Conservation (phyloP, 2,329 filamentous ascomycete species). For the Calonectria pseudoturangicola region DNA sequence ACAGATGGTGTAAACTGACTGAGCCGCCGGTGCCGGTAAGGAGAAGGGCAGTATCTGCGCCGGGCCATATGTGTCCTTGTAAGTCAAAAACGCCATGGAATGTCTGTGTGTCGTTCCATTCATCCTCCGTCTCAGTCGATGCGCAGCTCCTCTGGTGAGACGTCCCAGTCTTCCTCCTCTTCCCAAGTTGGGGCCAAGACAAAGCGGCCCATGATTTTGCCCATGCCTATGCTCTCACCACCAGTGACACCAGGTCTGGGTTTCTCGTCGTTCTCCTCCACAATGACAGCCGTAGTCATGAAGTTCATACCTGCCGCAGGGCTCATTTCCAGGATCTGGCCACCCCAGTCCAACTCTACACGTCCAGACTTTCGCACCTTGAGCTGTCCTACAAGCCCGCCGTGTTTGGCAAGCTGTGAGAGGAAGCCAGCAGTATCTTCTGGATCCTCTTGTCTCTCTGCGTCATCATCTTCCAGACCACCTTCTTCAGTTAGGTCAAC, state of each 20-base stretch:
- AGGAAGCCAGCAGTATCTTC: constrained; percentile 59
- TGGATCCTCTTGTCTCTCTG: constrained; percentile 55
- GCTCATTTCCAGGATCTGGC: constrained; percentile 71
- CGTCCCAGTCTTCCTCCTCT: constrained; percentile 75
- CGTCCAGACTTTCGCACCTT: constrained; percentile 77
- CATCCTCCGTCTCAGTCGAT: constrained; percentile 36
- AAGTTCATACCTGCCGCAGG: constrained; percentile 73
- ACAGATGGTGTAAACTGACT: constrained; percentile 21
- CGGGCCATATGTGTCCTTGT: not conserved
- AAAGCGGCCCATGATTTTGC: constrained; percentile 78
- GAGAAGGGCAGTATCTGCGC: not conserved
- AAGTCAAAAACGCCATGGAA: constrained; percentile 13
- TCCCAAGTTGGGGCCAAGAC: constrained; percentile 75
- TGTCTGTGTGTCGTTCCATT: constrained; percentile 21
- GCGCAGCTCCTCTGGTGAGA: constrained; percentile 60
- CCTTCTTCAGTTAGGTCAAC: constrained; percentile 67
- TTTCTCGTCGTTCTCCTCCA: constrained; percentile 75
- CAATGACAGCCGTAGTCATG: constrained; percentile 74
- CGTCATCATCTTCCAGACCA: constrained; percentile 39
- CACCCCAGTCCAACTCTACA: constrained; percentile 78
- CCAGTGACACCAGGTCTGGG: constrained; percentile 62
- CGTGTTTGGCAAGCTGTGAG: constrained; percentile 66
- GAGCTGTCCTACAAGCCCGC: constrained; percentile 77
- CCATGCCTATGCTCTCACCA: constrained; percentile 76
- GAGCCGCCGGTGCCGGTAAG: constrained; percentile 4